Conservation (phyloP, 148 eudicot genomes). For the Nepenthes gracilis region DNA sequence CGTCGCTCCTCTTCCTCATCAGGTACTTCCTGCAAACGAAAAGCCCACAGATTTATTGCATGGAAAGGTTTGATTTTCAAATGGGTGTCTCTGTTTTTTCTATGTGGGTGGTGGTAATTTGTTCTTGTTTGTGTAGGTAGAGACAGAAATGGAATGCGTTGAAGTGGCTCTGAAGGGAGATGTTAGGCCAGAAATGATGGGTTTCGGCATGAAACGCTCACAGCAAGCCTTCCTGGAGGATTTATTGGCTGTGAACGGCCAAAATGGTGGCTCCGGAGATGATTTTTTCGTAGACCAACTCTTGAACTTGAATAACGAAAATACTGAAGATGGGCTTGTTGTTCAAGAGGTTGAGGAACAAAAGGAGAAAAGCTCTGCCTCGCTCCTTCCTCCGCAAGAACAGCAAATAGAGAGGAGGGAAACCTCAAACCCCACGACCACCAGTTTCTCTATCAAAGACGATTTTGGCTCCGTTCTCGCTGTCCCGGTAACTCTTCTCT, state of each 20-base stretch:
- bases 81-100: too few relatives aligned
- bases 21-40: too few relatives aligned
- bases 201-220: not conserved
- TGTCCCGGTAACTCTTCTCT: constrained; percentile 26
- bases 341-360: not conserved
- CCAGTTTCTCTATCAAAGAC: not conserved
- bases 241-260: not conserved
- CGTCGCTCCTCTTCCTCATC: not conserved
- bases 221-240: not conserved
- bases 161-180: constrained; percentile 25
- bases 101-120: not conserved
- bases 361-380: not conserved
- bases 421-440: not conserved
- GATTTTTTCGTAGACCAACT: constrained; percentile 47
- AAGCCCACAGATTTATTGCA: too few relatives aligned
- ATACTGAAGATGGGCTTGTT: constrained; percentile 8
- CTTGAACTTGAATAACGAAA: constrained; percentile 24
- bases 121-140: not conserved
- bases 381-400: constrained; percentile 9
- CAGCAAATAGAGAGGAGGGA: not conserved
- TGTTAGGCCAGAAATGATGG: constrained; percentile 11
- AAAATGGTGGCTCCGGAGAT: constrained; percentile 10
- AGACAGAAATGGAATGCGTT: too few relatives aligned
- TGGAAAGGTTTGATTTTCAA: too few relatives aligned
- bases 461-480: constrained; percentile 24